A percentile compares a stretch with the other conserved stretches of the same genome.
These are phyloP conservation scores for Stemphylium vesicarium DNA, from an alignment of 2,329 filamentous ascomycete genomes.

Conservation along the genomic window DNA sequence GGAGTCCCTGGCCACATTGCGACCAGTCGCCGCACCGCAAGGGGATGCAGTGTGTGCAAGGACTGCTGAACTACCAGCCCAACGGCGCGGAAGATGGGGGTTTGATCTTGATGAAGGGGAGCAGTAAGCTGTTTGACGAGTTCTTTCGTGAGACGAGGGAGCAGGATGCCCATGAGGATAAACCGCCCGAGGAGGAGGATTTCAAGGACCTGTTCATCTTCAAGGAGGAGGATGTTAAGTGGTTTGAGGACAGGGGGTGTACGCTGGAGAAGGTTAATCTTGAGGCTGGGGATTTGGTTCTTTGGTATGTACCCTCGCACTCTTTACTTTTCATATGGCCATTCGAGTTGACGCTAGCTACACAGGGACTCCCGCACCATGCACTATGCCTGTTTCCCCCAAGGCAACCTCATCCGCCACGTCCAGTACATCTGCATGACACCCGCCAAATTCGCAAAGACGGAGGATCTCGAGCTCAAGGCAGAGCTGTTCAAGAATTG, in stretches of 20 bases:
- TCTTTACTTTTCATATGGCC: slow-evolving; percentile 14
- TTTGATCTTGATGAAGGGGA: slow-evolving; percentile 55
- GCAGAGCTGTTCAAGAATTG: slow-evolving; percentile 22
- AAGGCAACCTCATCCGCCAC: slow-evolving; percentile 23
- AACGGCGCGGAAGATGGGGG: slow-evolving; percentile 57
- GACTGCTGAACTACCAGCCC: slow-evolving; percentile 54
- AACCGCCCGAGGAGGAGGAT: slow-evolving; percentile 22
- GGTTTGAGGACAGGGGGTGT: slow-evolving; percentile 51
- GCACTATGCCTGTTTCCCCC: slow-evolving; percentile 45
- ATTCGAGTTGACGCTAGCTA: too few relatives aligned
- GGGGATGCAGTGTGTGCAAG: slow-evolving; percentile 53
- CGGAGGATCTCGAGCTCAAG: slow-evolving; percentile 27
- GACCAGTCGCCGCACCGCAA: slow-evolving; percentile 51
- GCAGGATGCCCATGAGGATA: slow-evolving; percentile 19
- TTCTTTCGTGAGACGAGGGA: slow-evolving; percentile 48
- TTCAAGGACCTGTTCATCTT: slow-evolving; percentile 54
- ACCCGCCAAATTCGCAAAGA: slow-evolving; percentile 16
- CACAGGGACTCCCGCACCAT: slow-evolving; percentile 57
- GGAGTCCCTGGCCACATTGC: slow-evolving; percentile 47
- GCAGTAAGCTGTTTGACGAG: slow-evolving; percentile 51
- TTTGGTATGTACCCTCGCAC: background rate
- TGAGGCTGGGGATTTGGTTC: slow-evolving; percentile 51
- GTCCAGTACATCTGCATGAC: slow-evolving; percentile 34
- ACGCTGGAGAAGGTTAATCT: slow-evolving; percentile 50
- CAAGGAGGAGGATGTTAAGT: slow-evolving; percentile 52